phyloP scores from a whole-genome alignment of 2,329 filamentous ascomycete species.

The Zymoseptoria ardabiliae region DNA sequence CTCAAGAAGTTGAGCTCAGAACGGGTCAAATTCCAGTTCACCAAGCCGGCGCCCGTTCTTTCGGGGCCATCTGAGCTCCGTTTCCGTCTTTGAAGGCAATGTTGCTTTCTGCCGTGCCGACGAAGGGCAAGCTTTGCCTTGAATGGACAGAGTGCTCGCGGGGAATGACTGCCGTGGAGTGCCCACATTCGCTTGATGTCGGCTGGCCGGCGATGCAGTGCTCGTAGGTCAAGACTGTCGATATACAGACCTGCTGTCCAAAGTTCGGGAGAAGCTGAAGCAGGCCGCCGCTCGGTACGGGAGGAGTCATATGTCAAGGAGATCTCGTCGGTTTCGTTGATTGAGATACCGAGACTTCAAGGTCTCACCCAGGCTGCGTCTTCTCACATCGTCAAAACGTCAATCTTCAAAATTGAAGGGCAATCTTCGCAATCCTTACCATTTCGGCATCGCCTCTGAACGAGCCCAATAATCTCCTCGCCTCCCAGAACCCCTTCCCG shows the following conservation, averaged over 20 bases:
- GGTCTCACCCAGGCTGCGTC: neutral
- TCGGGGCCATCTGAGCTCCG: neutral
- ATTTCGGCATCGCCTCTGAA: conserved; percentile 24
- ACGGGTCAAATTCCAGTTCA: neutral
- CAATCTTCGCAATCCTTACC: conserved; percentile 20
- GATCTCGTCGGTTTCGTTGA: no score
- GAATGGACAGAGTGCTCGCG: neutral
- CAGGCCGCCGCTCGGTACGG: neutral
- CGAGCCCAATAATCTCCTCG: conserved; percentile 9
- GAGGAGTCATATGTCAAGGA: neutral
- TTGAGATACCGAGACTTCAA: no score
- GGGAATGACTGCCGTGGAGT: neutral
- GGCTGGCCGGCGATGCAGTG: neutral
- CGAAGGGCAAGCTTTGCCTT: neutral
- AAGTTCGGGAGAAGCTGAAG: neutral
- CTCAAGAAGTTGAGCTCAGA: neutral
- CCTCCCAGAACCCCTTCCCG: conserved; percentile 37
- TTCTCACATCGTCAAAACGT: neutral
- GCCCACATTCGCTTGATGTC: neutral
- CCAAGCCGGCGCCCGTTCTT: neutral
- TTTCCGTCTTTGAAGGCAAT: neutral
- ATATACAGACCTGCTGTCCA: neutral
- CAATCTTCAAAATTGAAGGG: conserved; percentile 17
- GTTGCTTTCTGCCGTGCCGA: neutral
- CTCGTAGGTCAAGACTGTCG: neutral